Conservation (phyloP, 169 alveolate species). For the Ichthyophthirius multifiliis region DNA sequence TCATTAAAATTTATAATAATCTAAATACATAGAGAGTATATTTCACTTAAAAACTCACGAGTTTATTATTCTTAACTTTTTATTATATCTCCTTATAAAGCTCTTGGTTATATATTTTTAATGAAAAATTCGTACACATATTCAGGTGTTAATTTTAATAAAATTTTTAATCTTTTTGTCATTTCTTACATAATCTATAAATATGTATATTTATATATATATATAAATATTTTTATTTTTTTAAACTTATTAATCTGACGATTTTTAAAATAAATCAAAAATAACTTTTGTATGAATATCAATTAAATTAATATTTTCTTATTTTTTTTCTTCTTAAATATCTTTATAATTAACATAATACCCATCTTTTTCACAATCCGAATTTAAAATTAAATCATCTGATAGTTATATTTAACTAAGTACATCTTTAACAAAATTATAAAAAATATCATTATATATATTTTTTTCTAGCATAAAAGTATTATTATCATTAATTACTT, state of each 20-base stretch:
- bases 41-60: neutral
- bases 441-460: conserved; percentile 14
- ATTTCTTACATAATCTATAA: neutral
- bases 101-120: neutral
- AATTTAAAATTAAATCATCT: too few relatives aligned
- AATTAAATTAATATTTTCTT: neutral
- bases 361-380: too few relatives aligned
- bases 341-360: too few relatives aligned
- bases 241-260: neutral
- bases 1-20: neutral
- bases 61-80: neutral
- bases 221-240: neutral
- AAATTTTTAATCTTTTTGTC: neutral
- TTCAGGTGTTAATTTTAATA: neutral
- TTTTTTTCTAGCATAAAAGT: conserved; percentile 48
- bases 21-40: neutral
- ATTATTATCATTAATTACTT: conserved; percentile 54
- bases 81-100: neutral
- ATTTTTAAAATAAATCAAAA: neutral
- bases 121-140: neutral
- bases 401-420: neutral
- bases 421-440: neutral
- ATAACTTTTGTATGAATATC: neutral
- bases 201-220: neutral
- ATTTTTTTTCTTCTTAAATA: too few relatives aligned